Evolutionary conservation across 495 filamentous ascomycete genomes (phyloP).

Genomic region (Lasiosphaeriaceae sp.): DNA sequence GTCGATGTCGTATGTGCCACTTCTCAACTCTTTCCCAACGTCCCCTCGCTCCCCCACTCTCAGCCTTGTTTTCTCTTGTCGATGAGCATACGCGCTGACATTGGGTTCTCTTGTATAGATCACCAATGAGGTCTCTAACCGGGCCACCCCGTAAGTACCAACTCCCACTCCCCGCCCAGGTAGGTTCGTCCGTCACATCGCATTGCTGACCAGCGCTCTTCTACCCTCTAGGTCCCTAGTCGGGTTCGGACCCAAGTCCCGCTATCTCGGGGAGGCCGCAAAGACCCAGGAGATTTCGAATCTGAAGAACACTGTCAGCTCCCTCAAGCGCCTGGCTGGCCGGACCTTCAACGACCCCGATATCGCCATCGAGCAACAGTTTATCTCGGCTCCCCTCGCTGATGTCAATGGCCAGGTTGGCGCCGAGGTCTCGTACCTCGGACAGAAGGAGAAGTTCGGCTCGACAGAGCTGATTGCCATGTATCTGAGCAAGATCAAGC

Average conservation of each 20-base stretch:
- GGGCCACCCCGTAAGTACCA: conserved; percentile 85
- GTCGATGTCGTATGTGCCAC: conserved; percentile 90
- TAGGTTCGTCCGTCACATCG: background rate
- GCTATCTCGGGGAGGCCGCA: conserved; percentile 89
- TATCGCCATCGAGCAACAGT: conserved; percentile 85
- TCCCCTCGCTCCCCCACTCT: background rate
- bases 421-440: conserved; percentile 89
- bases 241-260: conserved; percentile 86
- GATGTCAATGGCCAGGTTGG: conserved; percentile 93
- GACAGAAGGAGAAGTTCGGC: conserved; percentile 90
- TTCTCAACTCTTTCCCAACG: conserved; percentile 2
- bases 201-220: background rate
- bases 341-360: conserved; percentile 85
- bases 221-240: conserved; percentile 72
- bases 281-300: conserved; percentile 99
- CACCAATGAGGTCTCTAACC: conserved; percentile 98
- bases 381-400: conserved; percentile 78
- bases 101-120: conserved; percentile 52
- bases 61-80: background rate
- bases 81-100: conserved; percentile 8
- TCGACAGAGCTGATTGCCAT: conserved; percentile 89
- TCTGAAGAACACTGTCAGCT: conserved; percentile 95
- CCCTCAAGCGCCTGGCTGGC: conserved; percentile 86
- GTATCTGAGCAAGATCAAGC: conserved; percentile 92
- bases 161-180: background rate